Evolutionary conservation across 805 yeast species (phyloP).

Genomic region (Cyberlindnera mycetangii): DNA sequence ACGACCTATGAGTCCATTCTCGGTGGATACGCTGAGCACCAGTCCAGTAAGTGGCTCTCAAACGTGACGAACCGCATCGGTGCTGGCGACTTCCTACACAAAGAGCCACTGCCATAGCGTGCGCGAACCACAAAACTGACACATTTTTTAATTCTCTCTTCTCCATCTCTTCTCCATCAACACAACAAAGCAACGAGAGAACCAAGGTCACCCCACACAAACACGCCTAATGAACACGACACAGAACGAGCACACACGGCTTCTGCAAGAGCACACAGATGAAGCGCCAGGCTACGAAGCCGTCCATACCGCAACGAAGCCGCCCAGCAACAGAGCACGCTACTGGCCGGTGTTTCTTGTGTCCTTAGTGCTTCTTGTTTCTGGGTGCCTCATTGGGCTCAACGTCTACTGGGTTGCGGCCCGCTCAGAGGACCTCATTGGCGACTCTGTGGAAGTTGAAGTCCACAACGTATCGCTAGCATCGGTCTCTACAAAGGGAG

Average conservation of each 20-base stretch:
- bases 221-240: neutral
- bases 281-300: neutral
- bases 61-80: conserved; percentile 25
- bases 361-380: neutral
- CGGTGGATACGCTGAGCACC: conserved; percentile 29
- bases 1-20: conserved; percentile 19
- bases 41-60: conserved; percentile 21
- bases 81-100: conserved; percentile 26
- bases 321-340: neutral
- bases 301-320: neutral
- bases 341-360: neutral
- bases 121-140: conserved; percentile 3
- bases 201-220: neutral
- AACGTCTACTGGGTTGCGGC: conserved; percentile 15
- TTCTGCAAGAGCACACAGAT: neutral
- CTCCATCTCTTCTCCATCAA: neutral
- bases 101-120: conserved; percentile 4
- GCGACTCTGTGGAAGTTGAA: conserved; percentile 32
- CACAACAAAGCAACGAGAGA: neutral
- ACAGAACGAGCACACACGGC: neutral
- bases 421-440: conserved; percentile 30
- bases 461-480: conserved; percentile 31
- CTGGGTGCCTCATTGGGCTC: conserved; percentile 3
- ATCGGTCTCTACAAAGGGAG: conserved; percentile 32
- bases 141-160: neutral